These are phyloP conservation scores for Raphanus hybrid DNA, from an alignment of 441 rosid species.

Conservation along the genomic window DNA sequence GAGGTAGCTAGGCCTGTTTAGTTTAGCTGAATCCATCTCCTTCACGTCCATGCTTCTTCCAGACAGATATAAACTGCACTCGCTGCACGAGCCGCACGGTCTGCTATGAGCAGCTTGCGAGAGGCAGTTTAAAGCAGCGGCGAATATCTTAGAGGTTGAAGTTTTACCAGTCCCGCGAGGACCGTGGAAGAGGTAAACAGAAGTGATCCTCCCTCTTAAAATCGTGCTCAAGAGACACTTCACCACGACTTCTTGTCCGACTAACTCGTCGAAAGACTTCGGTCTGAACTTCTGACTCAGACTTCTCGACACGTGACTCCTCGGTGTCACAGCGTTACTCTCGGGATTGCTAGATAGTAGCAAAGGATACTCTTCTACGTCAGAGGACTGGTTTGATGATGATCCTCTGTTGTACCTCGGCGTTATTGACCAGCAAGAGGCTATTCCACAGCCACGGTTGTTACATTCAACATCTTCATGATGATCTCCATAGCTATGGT, in stretches of 20 bases:
- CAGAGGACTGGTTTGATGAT: conserved; percentile 58
- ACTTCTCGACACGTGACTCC: conserved; percentile 54
- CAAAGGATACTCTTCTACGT: conserved; percentile 74
- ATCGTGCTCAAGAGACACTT: conserved; percentile 80
- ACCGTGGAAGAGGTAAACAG: conserved; percentile 83
- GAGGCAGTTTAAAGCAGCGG: conserved; percentile 87
- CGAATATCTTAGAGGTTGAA: conserved; percentile 81
- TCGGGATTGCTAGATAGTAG: conserved; percentile 53
- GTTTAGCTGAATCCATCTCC: conserved; percentile 74
- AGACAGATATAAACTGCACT: conserved; percentile 54
- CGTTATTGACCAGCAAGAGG: conserved; percentile 88
- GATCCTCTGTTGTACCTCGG: conserved; percentile 58
- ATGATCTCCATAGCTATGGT: conserved; percentile 46
- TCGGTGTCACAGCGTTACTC: conserved; percentile 32
- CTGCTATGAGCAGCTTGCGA: conserved; percentile 61
- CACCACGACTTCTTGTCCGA: conserved; percentile 81
- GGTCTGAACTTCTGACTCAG: conserved; percentile 80
- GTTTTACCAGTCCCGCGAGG: conserved; percentile 95
- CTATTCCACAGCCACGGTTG: conserved; percentile 67
- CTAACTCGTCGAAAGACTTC: conserved; percentile 75
- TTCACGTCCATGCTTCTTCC: conserved; percentile 70
- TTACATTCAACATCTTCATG: conserved; percentile 58
- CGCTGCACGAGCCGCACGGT: conserved; percentile 86
- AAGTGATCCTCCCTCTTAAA: conserved; percentile 71
- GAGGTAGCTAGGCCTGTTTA: conserved; percentile 58